Conservation (phyloP, 2,329 filamentous ascomycete genomes). For the Colletotrichum tamarilloi region DNA sequence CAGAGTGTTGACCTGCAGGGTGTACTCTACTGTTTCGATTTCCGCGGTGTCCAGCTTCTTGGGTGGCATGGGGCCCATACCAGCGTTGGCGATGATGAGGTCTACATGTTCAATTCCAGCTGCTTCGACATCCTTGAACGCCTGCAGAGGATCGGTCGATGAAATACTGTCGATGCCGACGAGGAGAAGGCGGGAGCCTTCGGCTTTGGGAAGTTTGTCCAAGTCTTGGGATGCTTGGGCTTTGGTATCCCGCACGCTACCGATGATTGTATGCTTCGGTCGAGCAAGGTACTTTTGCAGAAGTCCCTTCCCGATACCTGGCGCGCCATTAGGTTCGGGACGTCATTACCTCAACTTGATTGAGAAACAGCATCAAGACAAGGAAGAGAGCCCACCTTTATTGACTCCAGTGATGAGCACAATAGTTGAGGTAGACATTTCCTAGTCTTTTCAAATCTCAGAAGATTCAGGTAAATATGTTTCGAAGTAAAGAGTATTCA, state of each 20-base stretch:
- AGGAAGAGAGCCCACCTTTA: slow-evolving; percentile 39
- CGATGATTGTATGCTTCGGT: slow-evolving; percentile 52
- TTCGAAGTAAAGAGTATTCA: background rate
- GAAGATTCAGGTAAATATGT: background rate
- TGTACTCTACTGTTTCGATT: background rate
- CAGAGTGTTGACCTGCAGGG: slow-evolving; percentile 36
- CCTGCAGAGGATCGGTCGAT: slow-evolving; percentile 41
- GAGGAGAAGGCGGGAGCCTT: slow-evolving; percentile 43
- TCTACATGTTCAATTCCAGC: slow-evolving; percentile 45
- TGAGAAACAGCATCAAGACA: background rate
- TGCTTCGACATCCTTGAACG: slow-evolving; percentile 40
- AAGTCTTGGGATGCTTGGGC: slow-evolving; percentile 44
- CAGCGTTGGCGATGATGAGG: slow-evolving; percentile 44
- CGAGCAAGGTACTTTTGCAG: slow-evolving; percentile 45
- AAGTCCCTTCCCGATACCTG: slow-evolving; percentile 27
- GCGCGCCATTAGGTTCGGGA: background rate
- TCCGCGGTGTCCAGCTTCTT: background rate
- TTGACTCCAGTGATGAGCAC: slow-evolving; percentile 47
- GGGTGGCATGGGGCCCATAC: background rate
- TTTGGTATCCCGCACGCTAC: slow-evolving; percentile 41
- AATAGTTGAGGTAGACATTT: slow-evolving; percentile 12
- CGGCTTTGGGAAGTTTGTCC: slow-evolving; percentile 38
- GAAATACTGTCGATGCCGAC: slow-evolving; percentile 45
- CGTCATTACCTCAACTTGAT: too few species aligned
- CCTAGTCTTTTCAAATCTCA: background rate